Evolutionary conservation across 495 filamentous ascomycete genomes (phyloP), one percentile per base, ranked within the genome.

Genomic region (Daldinia vernicosa): DNA sequence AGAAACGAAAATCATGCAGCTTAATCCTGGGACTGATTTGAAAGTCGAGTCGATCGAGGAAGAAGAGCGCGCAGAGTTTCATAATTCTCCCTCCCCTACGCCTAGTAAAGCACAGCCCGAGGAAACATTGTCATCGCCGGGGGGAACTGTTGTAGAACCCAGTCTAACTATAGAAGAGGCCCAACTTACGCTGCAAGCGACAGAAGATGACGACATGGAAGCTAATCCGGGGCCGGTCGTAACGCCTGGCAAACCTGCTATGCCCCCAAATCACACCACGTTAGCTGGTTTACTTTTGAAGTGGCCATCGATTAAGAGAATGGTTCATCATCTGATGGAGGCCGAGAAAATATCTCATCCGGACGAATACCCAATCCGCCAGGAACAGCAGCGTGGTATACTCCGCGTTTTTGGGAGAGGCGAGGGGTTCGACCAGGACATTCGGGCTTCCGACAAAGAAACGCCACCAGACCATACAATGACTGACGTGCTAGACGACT

Each of bases 241-340:
- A 17, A 76, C 69, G 9, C 81, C 84, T 0, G 87, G 85, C 51
- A 84, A 86, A 28, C 83, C 89, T n/a, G 87, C 88, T 3, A 91
- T 96, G 53, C 90, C 91, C 0, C 83, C 87, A 6, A 91, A 93
- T 39, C 93, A 97, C 74, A 93, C 91, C 2, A 96, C 93, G 0
- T 88, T 91, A 27, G 93, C 93, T 1, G 91, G 93, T 40, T 87
- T 91, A 59, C 80, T 96, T 14, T 82, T 94, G n/a, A 84, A 87
- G 56, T 93, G 90, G 89, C 84, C 83, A 0, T 86, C 88, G 0
- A 92, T 94, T 39, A 79, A 85, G 50, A 78, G 78, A 5, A 77
- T 93, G 54, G 81, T 90, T 6, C 67, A 76, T 30, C 78, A 77
- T 33, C 73, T 81, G 30, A 73, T 87, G 63, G 71, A 82, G 43